Evolutionary conservation across 1,284 basidiomycete species (phyloP).

Genomic region (Sporisorium graminicola): DNA sequence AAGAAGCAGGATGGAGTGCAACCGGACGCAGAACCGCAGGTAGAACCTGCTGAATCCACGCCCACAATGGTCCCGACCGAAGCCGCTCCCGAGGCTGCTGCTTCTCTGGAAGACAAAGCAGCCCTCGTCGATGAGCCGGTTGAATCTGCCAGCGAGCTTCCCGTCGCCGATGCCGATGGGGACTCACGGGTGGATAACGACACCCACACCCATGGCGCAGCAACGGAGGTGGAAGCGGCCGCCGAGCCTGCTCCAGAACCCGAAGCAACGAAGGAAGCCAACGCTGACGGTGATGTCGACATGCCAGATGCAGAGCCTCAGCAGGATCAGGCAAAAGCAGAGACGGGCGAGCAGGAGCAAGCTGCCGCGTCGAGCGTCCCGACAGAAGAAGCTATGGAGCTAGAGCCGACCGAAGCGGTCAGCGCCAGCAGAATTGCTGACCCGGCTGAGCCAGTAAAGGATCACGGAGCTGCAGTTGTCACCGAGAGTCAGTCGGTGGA

Average conservation of each 20-base stretch:
- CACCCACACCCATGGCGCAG: not conserved
- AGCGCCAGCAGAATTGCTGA: not conserved
- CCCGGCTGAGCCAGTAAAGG: not conserved
- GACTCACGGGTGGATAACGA: not conserved
- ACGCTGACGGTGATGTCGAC: conserved; percentile 21
- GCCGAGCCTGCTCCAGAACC: not conserved
- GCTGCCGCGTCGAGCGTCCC: not conserved
- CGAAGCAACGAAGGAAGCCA: not conserved
- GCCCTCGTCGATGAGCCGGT: not conserved
- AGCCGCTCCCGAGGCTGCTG: not conserved
- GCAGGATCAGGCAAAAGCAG: not conserved
- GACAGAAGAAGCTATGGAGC: not conserved
- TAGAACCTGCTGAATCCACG: not conserved
- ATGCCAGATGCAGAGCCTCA: conserved; percentile 24
- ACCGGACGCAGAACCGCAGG: not conserved
- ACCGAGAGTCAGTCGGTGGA: not conserved
- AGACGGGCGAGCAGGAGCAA: not conserved
- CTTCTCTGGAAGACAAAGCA: not conserved
- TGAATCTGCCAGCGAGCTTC: not conserved
- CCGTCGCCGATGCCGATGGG: not conserved
- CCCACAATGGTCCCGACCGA: not conserved
- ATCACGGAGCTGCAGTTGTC: not conserved
- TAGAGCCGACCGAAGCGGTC: not conserved
- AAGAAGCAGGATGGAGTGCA: no score
- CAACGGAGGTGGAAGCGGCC: not conserved